A percentile compares a stretch with the other conserved stretches of the same genome.
phyloP scores from a whole-genome alignment of 768 basidiomycete species.

The Serendipita sp. region DNA sequence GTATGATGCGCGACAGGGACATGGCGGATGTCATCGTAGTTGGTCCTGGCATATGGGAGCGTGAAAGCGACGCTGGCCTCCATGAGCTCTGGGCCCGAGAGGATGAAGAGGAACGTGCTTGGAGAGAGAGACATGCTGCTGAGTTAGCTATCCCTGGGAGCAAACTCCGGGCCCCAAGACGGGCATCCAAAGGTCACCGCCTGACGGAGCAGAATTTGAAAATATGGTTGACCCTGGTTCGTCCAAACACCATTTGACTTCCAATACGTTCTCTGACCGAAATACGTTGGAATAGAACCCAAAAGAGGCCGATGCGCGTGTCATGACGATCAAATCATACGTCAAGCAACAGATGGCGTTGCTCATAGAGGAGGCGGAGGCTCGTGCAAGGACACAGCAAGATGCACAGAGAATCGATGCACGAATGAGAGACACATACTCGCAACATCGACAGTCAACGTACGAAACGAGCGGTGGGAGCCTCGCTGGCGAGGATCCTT shows the following conservation, averaged over 20 bases:
- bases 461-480: conserved; percentile 44
- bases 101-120: conserved; percentile 38
- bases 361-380: conserved; percentile 67
- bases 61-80: conserved; percentile 70
- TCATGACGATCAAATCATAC: conserved; percentile 67
- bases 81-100: conserved; percentile 65
- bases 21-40: conserved; percentile 91
- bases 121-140: conserved; percentile 2
- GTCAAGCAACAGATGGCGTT: conserved; percentile 67
- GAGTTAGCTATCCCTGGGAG: background rate
- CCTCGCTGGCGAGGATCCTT: conserved; percentile 35
- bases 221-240: conserved; percentile 62
- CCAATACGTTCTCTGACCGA: background rate
- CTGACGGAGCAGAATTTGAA: conserved; percentile 66
- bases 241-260: conserved; percentile 19
- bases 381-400: conserved; percentile 61
- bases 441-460: conserved; percentile 61
- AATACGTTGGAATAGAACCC: conserved; percentile 51
- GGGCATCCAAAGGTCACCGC: conserved; percentile 23
- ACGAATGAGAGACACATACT: conserved; percentile 65
- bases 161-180: conserved; percentile 16
- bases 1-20: conserved; percentile 96
- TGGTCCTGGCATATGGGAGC: conserved; percentile 76
- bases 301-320: conserved; percentile 71
- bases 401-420: conserved; percentile 64